Evolutionary conservation across 2,329 filamentous ascomycete species (phyloP).

Genomic region (Chaetomiaceae sp.): DNA sequence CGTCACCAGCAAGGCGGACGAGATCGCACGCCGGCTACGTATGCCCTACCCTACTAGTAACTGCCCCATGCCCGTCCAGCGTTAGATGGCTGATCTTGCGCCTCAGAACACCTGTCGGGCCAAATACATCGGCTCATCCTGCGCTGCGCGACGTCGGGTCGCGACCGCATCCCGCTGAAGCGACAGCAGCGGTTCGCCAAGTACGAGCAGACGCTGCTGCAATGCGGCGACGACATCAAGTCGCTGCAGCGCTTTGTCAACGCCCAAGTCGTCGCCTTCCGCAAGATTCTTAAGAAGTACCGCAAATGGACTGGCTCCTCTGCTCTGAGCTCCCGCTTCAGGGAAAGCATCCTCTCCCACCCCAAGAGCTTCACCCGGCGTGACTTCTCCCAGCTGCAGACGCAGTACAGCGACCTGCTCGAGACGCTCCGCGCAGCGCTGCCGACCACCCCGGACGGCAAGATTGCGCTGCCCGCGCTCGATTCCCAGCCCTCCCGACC

Average conservation of each 20-base stretch:
- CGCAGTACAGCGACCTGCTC: constrained; percentile 46
- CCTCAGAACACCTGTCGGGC: constrained; percentile 42
- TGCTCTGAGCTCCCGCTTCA: constrained; percentile 59
- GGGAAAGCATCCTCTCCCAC: constrained; percentile 56
- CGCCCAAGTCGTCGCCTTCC: constrained; percentile 69
- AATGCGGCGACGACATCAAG: constrained; percentile 65
- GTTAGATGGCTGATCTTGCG: constrained; percentile 24
- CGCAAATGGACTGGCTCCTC: constrained; percentile 77
- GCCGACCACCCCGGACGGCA: constrained; percentile 25
- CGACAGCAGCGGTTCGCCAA: constrained; percentile 47
- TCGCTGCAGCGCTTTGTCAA: constrained; percentile 65
- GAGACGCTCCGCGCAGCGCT: constrained; percentile 40
- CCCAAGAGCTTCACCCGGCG: constrained; percentile 66
- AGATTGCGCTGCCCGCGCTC: constrained; percentile 13
- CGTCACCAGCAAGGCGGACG: constrained; percentile 71
- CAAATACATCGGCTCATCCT: constrained; percentile 43
- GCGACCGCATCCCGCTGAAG: constrained; percentile 36
- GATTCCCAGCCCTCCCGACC: constrained; percentile 7
- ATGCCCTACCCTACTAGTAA: too few relatives aligned
- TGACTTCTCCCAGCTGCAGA: constrained; percentile 51
- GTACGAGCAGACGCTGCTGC: constrained; percentile 46
- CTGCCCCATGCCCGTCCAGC: too few relatives aligned
- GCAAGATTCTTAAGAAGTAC: constrained; percentile 83
- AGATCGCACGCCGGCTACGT: constrained; percentile 66
- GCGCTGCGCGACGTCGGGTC: constrained; percentile 34